Evolutionary conservation across 1,139 yeast species (phyloP).

Genomic region (Scheffersomyces segobiensis): DNA sequence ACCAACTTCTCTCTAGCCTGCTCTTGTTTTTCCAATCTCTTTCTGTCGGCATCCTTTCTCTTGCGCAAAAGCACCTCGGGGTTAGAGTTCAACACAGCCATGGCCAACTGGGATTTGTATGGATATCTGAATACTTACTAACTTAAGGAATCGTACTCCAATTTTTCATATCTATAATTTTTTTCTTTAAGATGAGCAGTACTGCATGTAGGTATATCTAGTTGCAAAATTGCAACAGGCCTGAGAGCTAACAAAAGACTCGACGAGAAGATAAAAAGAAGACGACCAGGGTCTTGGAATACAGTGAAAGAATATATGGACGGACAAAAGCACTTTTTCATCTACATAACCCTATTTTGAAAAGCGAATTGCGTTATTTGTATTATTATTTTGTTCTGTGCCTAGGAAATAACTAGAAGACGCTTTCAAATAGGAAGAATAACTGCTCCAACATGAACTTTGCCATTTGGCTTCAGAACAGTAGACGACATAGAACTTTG

Average conservation of each 20-base stretch:
- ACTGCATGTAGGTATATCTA: not conserved
- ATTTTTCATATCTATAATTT: not conserved
- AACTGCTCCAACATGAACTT: no score
- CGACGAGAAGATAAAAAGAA: not conserved
- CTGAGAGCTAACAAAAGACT: not conserved
- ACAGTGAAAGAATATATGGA: not conserved
- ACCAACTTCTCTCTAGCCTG: conserved; percentile 24
- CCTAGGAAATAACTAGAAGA: no score
- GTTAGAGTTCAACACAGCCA: conserved; percentile 62
- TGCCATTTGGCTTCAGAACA: not conserved
- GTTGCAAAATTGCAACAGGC: not conserved
- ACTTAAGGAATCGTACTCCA: not conserved
- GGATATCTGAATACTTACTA: not conserved
- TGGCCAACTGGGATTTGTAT: conserved; percentile 9
- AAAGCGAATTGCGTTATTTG: no score
- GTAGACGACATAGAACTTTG: not conserved
- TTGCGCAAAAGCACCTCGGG: conserved; percentile 76
- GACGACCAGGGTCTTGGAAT: not conserved
- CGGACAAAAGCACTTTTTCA: no score
- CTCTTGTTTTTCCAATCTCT: conserved; percentile 65
- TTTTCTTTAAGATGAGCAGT: not conserved
- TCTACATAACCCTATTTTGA: no score
- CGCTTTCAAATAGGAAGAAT: no score
- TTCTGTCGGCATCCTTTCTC: conserved; percentile 74
- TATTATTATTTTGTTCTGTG: no score